Conservation (phyloP, 768 basidiomycete genomes). For the Tremella fuciformis region DNA sequence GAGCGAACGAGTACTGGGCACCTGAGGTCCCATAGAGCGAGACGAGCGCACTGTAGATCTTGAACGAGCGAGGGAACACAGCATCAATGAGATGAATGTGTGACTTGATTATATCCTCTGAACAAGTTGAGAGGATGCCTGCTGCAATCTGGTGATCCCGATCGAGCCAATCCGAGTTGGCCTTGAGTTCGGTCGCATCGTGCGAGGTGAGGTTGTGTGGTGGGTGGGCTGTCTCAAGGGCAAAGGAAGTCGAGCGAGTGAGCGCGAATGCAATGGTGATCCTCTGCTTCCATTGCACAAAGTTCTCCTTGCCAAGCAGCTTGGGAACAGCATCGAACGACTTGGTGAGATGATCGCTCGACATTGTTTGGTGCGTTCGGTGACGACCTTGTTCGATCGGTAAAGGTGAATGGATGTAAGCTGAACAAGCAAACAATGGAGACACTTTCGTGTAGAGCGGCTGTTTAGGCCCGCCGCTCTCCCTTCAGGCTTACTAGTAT, state of each 20-base stretch:
- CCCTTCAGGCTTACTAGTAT: conserved; percentile 4
- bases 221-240: conserved; percentile 2
- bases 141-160: conserved; percentile 13
- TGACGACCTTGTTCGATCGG: background rate
- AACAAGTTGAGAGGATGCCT: conserved; percentile 7
- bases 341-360: conserved; percentile 5
- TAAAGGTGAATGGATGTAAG: conserved; percentile 2
- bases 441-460: conserved; percentile 7
- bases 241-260: conserved; percentile 9
- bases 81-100: conserved; percentile 10
- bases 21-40: conserved; percentile 14
- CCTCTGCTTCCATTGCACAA: conserved; percentile 8
- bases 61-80: conserved; percentile 6
- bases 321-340: conserved; percentile 12
- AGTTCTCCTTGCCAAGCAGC: conserved; percentile 13
- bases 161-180: conserved; percentile 7
- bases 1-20: conserved; percentile 12
- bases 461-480: conserved; percentile 5
- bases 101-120: conserved; percentile 6
- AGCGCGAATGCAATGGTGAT: conserved; percentile 9
- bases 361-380: conserved; percentile 4
- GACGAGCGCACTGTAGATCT: conserved; percentile 6
- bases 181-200: conserved; percentile 5
- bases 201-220: conserved; percentile 7
- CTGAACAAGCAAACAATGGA: conserved; percentile 5